phyloP scores from a whole-genome alignment of 371 early-diverging fungal genomes.

The Dichotomocladium elegans region DNA sequence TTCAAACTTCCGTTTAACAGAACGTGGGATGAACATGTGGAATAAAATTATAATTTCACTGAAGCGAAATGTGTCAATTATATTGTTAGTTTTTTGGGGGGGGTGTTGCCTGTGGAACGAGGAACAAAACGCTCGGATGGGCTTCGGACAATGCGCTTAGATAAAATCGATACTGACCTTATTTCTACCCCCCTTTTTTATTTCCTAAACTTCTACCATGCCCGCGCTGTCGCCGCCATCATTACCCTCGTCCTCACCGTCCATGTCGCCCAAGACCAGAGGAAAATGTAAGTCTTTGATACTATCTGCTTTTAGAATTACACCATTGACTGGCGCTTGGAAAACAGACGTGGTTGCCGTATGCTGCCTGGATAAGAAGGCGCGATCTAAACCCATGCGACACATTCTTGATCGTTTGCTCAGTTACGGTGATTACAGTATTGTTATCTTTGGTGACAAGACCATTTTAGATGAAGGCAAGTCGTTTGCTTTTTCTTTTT shows the following conservation, averaged over 20 bases:
- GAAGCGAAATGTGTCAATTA: neutral
- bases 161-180: too few relatives aligned
- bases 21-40: constrained; percentile 3
- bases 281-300: neutral
- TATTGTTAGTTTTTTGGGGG: neutral
- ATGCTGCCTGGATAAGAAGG: constrained; percentile 93
- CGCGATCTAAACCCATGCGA: constrained; percentile 95
- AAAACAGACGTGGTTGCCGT: constrained; percentile 75
- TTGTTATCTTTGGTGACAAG: constrained; percentile 94
- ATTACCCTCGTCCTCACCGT: neutral
- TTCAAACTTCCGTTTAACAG: constrained; percentile 7
- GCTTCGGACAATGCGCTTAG: too few relatives aligned
- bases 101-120: neutral
- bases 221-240: neutral
- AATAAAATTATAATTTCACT: too few relatives aligned
- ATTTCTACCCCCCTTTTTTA: neutral
- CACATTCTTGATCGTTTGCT: constrained; percentile 86
- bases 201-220: neutral
- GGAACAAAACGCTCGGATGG: neutral
- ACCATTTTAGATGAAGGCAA: constrained; percentile 92
- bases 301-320: neutral
- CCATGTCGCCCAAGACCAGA: neutral
- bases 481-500: too few relatives aligned
- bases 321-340: neutral
- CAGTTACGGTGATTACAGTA: constrained; percentile 74